Conservation (phyloP, 306 rosid genomes). For the Malus domestica region ASM211411v1 NC_041804.1:15439501-15440000, state of each 20-base stretch:
- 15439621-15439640: not conserved
- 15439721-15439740: conserved; percentile 63
- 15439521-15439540: not conserved
- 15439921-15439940: conserved; percentile 86
- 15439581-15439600: not conserved
- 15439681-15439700: not conserved
- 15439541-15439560: not conserved
- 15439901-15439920: conserved; percentile 69
- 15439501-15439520: not conserved
- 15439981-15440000: conserved; percentile 88
- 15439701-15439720: not conserved
- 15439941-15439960: conserved; percentile 88
- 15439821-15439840: conserved; percentile 74
- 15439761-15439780: conserved; percentile 97
- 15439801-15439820: conserved; percentile 64
- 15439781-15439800: conserved; percentile 85
- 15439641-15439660: not conserved
- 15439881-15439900: conserved; percentile 98
- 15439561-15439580: not conserved
- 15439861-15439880: conserved; percentile 88
- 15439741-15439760: conserved; percentile 82
- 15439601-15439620: not conserved
- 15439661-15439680: not conserved
- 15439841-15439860: conserved; percentile 81
- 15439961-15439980: conserved; percentile 75